Percentiles rank a stretch among this genome's conserved stretches.
These are phyloP conservation scores for Phaeosphaeria sp. DNA, from an alignment of 2,329 filamentous ascomycete species.

Conservation along the genomic window DNA sequence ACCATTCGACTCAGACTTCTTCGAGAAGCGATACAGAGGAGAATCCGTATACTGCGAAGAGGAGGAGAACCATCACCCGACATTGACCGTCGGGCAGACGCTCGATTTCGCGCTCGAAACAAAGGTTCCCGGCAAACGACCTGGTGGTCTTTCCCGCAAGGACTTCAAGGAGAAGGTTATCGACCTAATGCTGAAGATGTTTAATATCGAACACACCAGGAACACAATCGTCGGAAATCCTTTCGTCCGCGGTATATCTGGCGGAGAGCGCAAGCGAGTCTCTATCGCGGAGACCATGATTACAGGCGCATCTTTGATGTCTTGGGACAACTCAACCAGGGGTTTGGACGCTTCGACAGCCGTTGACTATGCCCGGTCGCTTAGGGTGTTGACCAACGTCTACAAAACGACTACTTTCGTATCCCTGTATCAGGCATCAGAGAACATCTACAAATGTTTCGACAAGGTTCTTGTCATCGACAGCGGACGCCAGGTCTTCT, in stretches of 20 bases:
- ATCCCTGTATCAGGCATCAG: constrained; percentile 83
- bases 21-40: constrained; percentile 74
- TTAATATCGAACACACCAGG: constrained; percentile 89
- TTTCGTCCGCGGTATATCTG: constrained; percentile 78
- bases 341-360: constrained; percentile 58
- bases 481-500: constrained; percentile 76
- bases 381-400: constrained; percentile 74
- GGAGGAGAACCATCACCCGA: constrained; percentile 78
- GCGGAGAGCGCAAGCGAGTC: constrained; percentile 80
- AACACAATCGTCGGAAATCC: constrained; percentile 85
- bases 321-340: constrained; percentile 63
- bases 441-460: constrained; percentile 80
- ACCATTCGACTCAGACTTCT: constrained; percentile 73
- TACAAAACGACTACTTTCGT: constrained; percentile 86
- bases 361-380: constrained; percentile 56
- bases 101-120: constrained; percentile 84
- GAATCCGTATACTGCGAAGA: constrained; percentile 88
- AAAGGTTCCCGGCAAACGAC: constrained; percentile 82
- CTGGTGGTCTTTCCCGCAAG: constrained; percentile 72
- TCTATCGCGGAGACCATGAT: constrained; percentile 84
- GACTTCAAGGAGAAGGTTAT: constrained; percentile 81
- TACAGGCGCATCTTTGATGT: constrained; percentile 73
- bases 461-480: constrained; percentile 88
- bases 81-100: constrained; percentile 86
- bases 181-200: constrained; percentile 81